Evolutionary conservation across 2,329 filamentous ascomycete genomes (phyloP), one percentile per base, ranked within the genome.

Genomic region (Paraconiothyrium brasiliense): DNA sequence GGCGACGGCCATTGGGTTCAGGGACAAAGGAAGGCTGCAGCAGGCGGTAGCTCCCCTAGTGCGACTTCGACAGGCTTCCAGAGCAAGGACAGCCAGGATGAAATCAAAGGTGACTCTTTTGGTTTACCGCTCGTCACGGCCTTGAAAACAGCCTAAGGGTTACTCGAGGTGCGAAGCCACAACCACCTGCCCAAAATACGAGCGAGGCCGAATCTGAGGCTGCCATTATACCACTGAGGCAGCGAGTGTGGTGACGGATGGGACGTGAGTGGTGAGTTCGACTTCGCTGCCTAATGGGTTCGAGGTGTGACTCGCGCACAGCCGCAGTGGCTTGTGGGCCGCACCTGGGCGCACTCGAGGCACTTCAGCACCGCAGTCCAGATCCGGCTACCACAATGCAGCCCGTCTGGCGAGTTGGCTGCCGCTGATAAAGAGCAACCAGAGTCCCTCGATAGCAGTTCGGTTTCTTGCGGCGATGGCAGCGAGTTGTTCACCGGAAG

Each of bases 271-370:
- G 67, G 69, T 64, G 69, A 71, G 69, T 66, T 57, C 44, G 61
- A 30, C 68, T 71, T 76, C 65, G 74, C 51, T 77, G 74, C 74
- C 74, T 76, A 64, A 50, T 52, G 58, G 67, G 64, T 49, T 47
- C 49, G 61, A 67, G 58, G 64, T 63, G 67, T 62, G 64, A 62
- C 58, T 59, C n/a, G 62, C 59, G 69, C 73, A 73, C 70, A 74
- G 71, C 71, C 72, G 68, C 71, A 68, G 52, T 52, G 58, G 48
- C 58, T 63, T 59, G 62, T 60, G 66, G 59, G 56, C 52, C 58
- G 59, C 56, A 51, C 58, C 35, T 27, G 60, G 72, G 72, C 74
- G 66, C 61, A 72, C 71, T 41, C 72, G 69, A 76, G 74, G 73
- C 71, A 59, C 50, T 55, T 54, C 54, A 51, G 62, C 43, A 61